phyloP scores from a whole-genome alignment of 495 filamentous ascomycete genomes.

The Tuber magnatum region DNA sequence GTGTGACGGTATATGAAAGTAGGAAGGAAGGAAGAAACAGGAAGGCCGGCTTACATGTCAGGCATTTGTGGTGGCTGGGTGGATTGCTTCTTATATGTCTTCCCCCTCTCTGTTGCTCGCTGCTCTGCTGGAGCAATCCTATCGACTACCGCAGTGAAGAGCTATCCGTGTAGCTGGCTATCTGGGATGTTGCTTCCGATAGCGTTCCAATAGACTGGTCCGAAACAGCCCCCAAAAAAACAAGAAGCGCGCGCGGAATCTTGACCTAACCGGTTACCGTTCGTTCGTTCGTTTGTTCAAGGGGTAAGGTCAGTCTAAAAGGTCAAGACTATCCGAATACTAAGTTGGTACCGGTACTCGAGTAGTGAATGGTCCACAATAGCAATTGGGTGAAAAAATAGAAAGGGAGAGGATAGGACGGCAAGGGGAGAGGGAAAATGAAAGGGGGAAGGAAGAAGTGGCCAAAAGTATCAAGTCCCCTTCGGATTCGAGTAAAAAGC shows the following conservation, averaged over 20 bases:
- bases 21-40: conserved; percentile 9
- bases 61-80: conserved; percentile 17
- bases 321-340: neutral
- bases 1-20: neutral
- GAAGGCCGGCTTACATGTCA: conserved; percentile 36
- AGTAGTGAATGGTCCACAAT: neutral
- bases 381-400: neutral
- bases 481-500: neutral
- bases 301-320: neutral
- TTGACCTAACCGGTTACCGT: neutral
- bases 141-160: neutral
- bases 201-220: neutral
- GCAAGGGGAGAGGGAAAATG: neutral
- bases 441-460: neutral
- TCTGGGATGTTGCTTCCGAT: neutral
- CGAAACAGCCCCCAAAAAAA: neutral
- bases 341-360: too few relatives aligned
- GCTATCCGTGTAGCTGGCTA: neutral
- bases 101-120: neutral
- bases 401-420: neutral
- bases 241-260: neutral
- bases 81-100: conserved; percentile 22
- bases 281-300: neutral
- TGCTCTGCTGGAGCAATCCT: neutral
- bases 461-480: neutral